A percentile compares a stretch with the other conserved stretches of the same genome.
These are phyloP conservation scores for Citrus trifoliata DNA, from an alignment of 345 rosid species.

Conservation along the genomic window DNA sequence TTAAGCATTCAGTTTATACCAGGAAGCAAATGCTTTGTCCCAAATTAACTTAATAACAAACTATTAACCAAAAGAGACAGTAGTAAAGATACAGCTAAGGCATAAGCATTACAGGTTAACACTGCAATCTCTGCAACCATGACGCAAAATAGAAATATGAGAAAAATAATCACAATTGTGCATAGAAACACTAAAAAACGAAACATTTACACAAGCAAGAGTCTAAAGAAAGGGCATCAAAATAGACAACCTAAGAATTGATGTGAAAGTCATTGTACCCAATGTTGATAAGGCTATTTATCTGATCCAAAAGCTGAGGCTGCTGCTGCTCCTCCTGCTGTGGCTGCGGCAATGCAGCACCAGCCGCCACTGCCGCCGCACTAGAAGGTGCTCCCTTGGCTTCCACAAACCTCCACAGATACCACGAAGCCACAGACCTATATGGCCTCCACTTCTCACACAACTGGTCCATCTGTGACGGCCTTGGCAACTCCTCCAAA, in stretches of 20 bases:
- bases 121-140: neutral
- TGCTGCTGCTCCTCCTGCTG: constrained; percentile 58
- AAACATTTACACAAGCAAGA: neutral
- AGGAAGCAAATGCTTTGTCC: neutral
- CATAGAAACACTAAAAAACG: neutral
- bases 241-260: constrained; percentile 18
- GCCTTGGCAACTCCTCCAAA: constrained; percentile 84
- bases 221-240: neutral
- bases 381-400: constrained; percentile 62
- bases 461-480: constrained; percentile 84
- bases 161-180: neutral
- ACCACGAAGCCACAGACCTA: constrained; percentile 93
- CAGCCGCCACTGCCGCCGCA: constrained; percentile 55
- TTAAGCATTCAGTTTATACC: neutral
- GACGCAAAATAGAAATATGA: neutral
- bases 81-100: neutral
- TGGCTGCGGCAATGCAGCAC: constrained; percentile 45
- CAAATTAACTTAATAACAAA: neutral
- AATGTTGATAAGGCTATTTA: constrained; percentile 81
- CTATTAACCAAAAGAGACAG: neutral
- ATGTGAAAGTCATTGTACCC: constrained; percentile 52
- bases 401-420: constrained; percentile 84
- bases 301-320: constrained; percentile 75
- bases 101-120: neutral
- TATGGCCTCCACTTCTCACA: constrained; percentile 98